Evolutionary conservation across 2,329 filamentous ascomycete species (phyloP).

Genomic region (Epicoccum sorghinum): DNA sequence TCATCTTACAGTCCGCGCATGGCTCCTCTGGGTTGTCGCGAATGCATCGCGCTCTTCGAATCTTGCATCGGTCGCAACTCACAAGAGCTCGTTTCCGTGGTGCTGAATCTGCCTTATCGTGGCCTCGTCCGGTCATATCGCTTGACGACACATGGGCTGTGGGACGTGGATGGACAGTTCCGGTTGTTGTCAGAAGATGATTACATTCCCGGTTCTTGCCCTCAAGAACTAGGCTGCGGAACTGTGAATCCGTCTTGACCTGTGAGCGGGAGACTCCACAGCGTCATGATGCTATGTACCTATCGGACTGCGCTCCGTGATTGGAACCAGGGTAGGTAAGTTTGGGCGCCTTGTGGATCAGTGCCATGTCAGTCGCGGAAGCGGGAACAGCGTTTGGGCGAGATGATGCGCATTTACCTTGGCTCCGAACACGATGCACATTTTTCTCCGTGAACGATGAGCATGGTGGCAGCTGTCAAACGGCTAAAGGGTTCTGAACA

Average conservation of each 20-base stretch:
- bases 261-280: conserved; percentile 14
- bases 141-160: conserved; percentile 12
- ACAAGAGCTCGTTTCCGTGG: conserved; percentile 38
- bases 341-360: conserved; percentile 18
- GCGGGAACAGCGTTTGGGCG: conserved; percentile 1
- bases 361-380: conserved; percentile 16
- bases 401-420: conserved; percentile 1
- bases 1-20: conserved; percentile 50
- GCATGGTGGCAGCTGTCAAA: not conserved
- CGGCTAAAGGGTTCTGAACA: not conserved
- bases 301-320: conserved; percentile 19
- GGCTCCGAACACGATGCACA: not conserved
- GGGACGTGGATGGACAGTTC: conserved; percentile 8
- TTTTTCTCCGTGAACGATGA: not conserved
- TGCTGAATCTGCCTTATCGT: conserved; percentile 25
- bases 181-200: conserved; percentile 12
- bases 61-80: conserved; percentile 41
- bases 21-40: conserved; percentile 35
- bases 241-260: conserved; percentile 7
- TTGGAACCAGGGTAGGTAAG: conserved; percentile 10
- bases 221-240: conserved; percentile 10
- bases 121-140: conserved; percentile 16
- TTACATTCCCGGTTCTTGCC: conserved; percentile 2
- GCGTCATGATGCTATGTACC: conserved; percentile 16
- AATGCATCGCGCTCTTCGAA: conserved; percentile 37